A percentile compares a stretch with the other conserved stretches of the same genome.
These are phyloP conservation scores for Hypericum androsaemum DNA, from an alignment of 345 rosid species.

Conservation along the genomic window DNA sequence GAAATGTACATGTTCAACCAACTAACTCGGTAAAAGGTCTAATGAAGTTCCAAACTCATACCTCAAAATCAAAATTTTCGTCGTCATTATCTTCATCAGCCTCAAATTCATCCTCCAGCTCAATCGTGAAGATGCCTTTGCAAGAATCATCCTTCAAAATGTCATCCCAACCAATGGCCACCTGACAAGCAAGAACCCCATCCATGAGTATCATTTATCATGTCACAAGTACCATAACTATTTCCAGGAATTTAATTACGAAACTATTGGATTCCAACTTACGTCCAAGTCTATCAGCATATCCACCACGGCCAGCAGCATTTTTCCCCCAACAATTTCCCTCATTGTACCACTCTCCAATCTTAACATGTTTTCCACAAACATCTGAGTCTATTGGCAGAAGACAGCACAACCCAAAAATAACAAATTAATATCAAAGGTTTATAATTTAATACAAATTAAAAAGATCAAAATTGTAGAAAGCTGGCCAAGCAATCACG, in stretches of 20 bases:
- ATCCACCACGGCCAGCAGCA: conserved; percentile 67
- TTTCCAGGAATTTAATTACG: neutral
- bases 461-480: neutral
- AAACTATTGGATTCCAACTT: conserved; percentile 22
- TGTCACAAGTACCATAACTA: conserved; percentile 5
- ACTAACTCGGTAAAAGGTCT: neutral
- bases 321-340: conserved; percentile 52
- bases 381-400: conserved; percentile 29
- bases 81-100: conserved; percentile 24
- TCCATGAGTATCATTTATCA: conserved; percentile 2
- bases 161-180: conserved; percentile 78
- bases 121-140: conserved; percentile 79
- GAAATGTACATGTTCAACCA: neutral
- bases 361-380: conserved; percentile 70
- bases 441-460: neutral
- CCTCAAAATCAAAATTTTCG: conserved; percentile 33
- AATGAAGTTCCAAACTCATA: conserved; percentile 12
- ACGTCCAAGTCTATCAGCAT: conserved; percentile 81
- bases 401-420: neutral
- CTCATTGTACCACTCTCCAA: conserved; percentile 66
- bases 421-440: neutral
- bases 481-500: too few relatives aligned
- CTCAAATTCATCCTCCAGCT: conserved; percentile 53
- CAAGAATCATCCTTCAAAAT: conserved; percentile 50
- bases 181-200: conserved; percentile 22